phyloP scores from a whole-genome alignment of 148 eudicot genomes.

The Euryodendron excelsum region DNA sequence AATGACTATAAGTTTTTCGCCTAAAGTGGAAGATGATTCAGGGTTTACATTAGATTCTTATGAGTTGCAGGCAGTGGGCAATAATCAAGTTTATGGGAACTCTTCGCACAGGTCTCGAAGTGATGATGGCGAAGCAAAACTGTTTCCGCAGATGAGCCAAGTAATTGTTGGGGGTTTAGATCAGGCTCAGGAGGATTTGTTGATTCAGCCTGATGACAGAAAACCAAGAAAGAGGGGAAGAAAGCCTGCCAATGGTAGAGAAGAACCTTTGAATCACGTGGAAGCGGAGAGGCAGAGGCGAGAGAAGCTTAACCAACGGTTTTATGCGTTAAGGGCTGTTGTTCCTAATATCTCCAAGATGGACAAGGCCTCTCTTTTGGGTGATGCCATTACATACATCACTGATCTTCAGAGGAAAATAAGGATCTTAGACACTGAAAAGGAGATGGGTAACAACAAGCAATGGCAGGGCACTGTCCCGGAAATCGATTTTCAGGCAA shows the following conservation, averaged over 20 bases:
- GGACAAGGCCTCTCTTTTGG: constrained; percentile 96
- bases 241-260: constrained; percentile 89
- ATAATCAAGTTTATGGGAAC: constrained; percentile 50
- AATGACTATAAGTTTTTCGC: constrained; percentile 67
- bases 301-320: constrained; percentile 90
- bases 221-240: constrained; percentile 84
- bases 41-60: constrained; percentile 45
- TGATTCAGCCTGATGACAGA: constrained; percentile 45
- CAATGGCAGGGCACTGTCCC: constrained; percentile 33
- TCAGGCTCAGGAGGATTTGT: constrained; percentile 44
- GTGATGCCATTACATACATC: constrained; percentile 86
- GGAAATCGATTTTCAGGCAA: constrained; percentile 65
- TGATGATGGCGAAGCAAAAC: constrained; percentile 47
- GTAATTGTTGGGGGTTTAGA: constrained; percentile 40
- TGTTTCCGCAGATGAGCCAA: constrained; percentile 26
- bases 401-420: constrained; percentile 80
- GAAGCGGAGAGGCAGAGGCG: constrained; percentile 94
- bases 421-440: constrained; percentile 65
- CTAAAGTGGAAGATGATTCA: constrained; percentile 69
- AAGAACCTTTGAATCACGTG: constrained; percentile 85
- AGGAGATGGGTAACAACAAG: constrained; percentile 37
- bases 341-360: constrained; percentile 96
- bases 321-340: constrained; percentile 91
- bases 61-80: constrained; percentile 31
- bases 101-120: constrained; percentile 59